Evolutionary conservation across 331 rosid species (phyloP).

Genomic region (Malus hybrid): DNA sequence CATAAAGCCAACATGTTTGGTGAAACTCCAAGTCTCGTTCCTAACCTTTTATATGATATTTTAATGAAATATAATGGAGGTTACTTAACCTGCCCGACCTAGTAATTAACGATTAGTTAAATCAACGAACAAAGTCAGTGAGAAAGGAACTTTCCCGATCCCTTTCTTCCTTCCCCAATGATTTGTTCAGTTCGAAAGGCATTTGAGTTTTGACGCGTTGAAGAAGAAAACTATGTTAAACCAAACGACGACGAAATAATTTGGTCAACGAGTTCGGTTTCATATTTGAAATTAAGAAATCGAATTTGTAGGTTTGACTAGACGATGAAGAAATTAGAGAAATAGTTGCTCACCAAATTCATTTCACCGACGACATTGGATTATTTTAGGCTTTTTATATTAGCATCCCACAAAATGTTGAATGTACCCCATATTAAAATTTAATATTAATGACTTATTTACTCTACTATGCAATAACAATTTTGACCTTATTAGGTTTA

Average conservation of each 20-base stretch:
- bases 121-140: slow-evolving; percentile 8
- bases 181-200: neutral
- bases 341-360: slow-evolving; percentile 1
- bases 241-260: neutral
- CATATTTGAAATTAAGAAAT: neutral
- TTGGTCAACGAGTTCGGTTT: neutral
- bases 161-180: neutral
- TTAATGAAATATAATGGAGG: no score
- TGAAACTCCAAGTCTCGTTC: neutral
- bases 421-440: no score
- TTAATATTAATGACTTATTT: no score
- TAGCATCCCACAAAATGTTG: no score
- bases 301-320: neutral
- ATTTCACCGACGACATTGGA: neutral
- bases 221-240: neutral
- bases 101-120: neutral
- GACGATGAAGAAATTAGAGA: neutral
- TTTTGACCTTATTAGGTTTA: no score
- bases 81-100: neutral
- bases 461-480: no score
- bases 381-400: neutral
- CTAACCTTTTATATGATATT: neutral
- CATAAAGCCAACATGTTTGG: neutral
- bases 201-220: neutral
- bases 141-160: neutral